Evolutionary conservation across 768 basidiomycete genomes (phyloP).

Genomic region (Phanerochaete carnosa): DNA sequence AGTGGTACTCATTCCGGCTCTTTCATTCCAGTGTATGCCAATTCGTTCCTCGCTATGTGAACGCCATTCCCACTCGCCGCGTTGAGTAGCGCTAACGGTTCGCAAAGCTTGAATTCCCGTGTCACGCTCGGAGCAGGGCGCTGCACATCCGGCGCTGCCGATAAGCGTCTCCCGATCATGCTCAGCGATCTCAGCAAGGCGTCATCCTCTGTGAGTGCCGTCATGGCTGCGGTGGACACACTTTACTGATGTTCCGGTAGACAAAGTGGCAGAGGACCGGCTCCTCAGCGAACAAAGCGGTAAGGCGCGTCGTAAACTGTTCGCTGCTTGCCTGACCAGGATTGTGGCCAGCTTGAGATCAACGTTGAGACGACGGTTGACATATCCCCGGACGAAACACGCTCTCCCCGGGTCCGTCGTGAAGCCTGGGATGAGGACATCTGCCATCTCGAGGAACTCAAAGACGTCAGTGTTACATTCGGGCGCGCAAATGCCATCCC

Average conservation of each 20-base stretch:
- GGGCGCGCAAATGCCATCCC: no score
- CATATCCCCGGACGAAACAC: no score
- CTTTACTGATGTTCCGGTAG: neutral
- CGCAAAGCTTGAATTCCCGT: slow-evolving; percentile 9
- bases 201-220: neutral
- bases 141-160: neutral
- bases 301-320: neutral
- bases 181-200: neutral
- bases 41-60: slow-evolving; percentile 12
- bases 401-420: no score
- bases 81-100: neutral
- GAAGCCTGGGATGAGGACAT: no score
- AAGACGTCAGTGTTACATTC: no score
- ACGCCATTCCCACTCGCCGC: neutral
- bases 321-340: neutral
- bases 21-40: slow-evolving; percentile 8
- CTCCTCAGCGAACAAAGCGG: neutral
- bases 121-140: neutral
- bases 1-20: neutral
- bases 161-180: slow-evolving; percentile 1
- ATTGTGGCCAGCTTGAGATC: slow-evolving; percentile 1
- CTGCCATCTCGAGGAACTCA: no score
- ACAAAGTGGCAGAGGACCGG: neutral
- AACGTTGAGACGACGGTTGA: slow-evolving; percentile 9
- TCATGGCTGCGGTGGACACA: neutral